phyloP scores from a whole-genome alignment of 805 yeast species.

The Lipomyces chichibuensis region DNA sequence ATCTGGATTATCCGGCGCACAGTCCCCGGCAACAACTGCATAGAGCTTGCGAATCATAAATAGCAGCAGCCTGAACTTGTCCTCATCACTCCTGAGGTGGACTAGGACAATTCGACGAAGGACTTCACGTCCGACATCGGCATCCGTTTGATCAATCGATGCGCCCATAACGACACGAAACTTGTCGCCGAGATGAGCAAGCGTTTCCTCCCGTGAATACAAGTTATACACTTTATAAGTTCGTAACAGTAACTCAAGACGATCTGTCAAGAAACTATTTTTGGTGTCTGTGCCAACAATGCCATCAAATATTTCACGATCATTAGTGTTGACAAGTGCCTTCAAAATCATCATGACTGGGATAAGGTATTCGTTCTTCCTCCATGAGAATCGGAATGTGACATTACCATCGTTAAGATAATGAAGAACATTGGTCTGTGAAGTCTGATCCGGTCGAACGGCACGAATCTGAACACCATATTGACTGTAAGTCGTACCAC shows the following conservation, averaged over 20 bases:
- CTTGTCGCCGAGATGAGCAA: constrained; percentile 93
- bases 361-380: constrained; percentile 90
- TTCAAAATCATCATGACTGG: constrained; percentile 92
- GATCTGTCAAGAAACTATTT: constrained; percentile 95
- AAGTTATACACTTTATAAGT: constrained; percentile 81
- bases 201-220: constrained; percentile 80
- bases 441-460: constrained; percentile 95
- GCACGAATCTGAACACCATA: constrained; percentile 93
- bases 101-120: constrained; percentile 83
- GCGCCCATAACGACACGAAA: constrained; percentile 92
- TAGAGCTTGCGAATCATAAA: constrained; percentile 96
- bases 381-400: constrained; percentile 95
- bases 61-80: constrained; percentile 82
- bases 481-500: constrained; percentile 88
- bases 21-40: constrained; percentile 93
- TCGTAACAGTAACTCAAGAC: constrained; percentile 89
- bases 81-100: constrained; percentile 68
- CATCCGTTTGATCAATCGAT: constrained; percentile 82
- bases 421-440: constrained; percentile 96
- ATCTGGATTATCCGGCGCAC: constrained; percentile 97
- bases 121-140: constrained; percentile 87
- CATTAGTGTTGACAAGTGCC: constrained; percentile 87
- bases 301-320: constrained; percentile 94
- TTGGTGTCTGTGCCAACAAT: constrained; percentile 85
- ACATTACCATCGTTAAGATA: constrained; percentile 94